Base-by-base conservation (phyloP, 495 filamentous ascomycete genomes). In the Mytilinidion resinicola region DNA sequence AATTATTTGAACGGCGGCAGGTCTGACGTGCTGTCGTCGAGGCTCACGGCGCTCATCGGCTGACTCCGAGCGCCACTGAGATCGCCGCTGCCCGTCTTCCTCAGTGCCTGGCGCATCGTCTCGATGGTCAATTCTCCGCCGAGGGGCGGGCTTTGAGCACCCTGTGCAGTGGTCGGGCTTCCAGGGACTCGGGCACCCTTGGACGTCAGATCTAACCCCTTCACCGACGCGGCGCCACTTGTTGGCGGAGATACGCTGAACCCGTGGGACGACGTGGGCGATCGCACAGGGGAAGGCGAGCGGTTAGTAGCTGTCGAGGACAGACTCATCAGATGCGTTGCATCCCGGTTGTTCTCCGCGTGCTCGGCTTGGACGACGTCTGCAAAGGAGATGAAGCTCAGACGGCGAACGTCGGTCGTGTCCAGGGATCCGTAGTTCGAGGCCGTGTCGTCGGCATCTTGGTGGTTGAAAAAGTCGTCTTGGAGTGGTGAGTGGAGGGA, bases 321-420 rank as follows among this genome's bases (percentile, higher is more conserved):
- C 78, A 83, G 58, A 41, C 81, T 69, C 57, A 75, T 68, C 42
- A 82, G 70, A 67, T 86, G 81, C 51, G 84, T 77, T 39, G 79
- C 79, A 54, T 88, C 84, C 67, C 84, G 76, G 53, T 75, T 78
- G 34, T 76, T 77, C 47, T 80, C 78, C 41, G 78, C 84, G 66
- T 95, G 90, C 68, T 96, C 91, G 21, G 87, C 81, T 69, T 93
- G 89, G n/a, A 96, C 89, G 10, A 96, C 88, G 66, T 96, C 91
- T 33, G 91, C 90, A 68, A 96, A 96, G 14, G 88, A 92, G 69
- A 96, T 95, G 74, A 96, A 96, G 71, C 84, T 89, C 50, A 96
- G 74, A 11, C 91, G 82, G 21, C 89, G 81, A n/a, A 90, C 80
- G 71, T 95, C 90, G 36, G 80, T 79, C 12, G 78, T 80, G 69